A percentile compares a stretch with the other conserved stretches of the same genome.
These are phyloP conservation scores for Rhynchosporium agropyri DNA, from an alignment of 2,329 filamentous ascomycete genomes.

Conservation along the genomic window DNA sequence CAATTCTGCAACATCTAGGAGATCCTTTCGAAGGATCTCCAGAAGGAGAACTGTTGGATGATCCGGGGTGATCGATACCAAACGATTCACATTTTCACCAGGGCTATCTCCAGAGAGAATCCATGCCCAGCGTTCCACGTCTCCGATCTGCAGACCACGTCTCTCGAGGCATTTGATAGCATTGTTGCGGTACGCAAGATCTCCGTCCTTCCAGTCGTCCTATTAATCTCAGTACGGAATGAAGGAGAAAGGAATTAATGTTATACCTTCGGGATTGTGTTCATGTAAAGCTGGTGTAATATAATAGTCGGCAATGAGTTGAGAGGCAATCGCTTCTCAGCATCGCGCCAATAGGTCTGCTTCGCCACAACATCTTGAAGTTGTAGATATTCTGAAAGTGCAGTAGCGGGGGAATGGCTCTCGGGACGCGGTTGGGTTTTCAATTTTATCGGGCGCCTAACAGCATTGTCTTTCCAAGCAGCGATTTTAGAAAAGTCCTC, in stretches of 20 bases:
- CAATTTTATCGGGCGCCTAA: neutral
- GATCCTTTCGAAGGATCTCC: conserved; percentile 33
- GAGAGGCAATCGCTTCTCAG: conserved; percentile 11
- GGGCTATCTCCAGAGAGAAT: conserved; percentile 31
- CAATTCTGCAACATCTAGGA: conserved; percentile 28
- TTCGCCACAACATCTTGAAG: conserved; percentile 17
- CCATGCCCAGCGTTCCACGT: conserved; percentile 40
- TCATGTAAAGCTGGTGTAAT: conserved; percentile 25
- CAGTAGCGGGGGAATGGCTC: neutral
- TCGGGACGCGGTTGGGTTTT: neutral
- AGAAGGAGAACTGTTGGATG: conserved; percentile 38
- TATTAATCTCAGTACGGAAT: neutral
- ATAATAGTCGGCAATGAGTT: conserved; percentile 27
- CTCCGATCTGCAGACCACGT: conserved; percentile 27
- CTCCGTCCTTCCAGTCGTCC: conserved; percentile 15
- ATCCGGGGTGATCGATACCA: conserved; percentile 25
- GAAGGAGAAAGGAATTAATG: neutral
- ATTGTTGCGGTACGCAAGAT: conserved; percentile 4
- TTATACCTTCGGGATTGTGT: conserved; percentile 21
- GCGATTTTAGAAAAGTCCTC: neutral
- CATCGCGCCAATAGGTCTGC: conserved; percentile 23
- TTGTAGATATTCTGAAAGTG: conserved; percentile 32
- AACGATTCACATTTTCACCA: conserved; percentile 34
- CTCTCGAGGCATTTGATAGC: conserved; percentile 17
- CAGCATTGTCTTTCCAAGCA: neutral